These are phyloP conservation scores for Usnea hakonensis DNA, from an alignment of 495 filamentous ascomycete genomes.

Conservation along the genomic window DNA sequence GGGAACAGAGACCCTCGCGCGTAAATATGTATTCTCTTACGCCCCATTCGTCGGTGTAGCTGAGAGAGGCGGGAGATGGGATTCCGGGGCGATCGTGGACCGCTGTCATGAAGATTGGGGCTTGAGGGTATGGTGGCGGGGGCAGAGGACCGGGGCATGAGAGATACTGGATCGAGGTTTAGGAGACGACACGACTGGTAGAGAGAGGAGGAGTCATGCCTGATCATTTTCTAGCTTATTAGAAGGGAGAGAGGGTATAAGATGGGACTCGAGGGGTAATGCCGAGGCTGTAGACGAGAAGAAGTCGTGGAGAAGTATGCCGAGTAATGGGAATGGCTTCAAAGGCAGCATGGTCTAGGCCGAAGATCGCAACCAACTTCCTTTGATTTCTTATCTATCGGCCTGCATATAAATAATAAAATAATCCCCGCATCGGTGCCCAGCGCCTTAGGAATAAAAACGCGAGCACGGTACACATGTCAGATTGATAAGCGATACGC, in stretches of 20 bases:
- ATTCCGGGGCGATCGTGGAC: background rate
- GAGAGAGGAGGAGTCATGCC: background rate
- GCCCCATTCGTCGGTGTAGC: background rate
- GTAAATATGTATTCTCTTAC: background rate
- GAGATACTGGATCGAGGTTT: background rate
- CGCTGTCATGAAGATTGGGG: slow-evolving; percentile 2
- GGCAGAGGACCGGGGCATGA: background rate
- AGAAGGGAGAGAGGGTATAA: background rate
- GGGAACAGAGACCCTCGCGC: background rate
- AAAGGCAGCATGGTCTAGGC: background rate
- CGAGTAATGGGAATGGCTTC: background rate
- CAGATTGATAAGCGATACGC: background rate
- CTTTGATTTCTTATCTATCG: background rate
- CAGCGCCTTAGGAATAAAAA: background rate
- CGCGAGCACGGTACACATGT: background rate
- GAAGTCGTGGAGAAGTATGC: background rate
- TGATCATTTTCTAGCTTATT: too few relatives aligned
- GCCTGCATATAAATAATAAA: background rate
- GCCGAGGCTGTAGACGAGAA: background rate
- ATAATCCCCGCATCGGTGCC: background rate
- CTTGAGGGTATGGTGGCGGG: background rate
- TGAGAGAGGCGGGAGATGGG: background rate
- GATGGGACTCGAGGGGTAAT: background rate
- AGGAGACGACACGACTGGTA: background rate
- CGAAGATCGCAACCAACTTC: too few relatives aligned